Conservation (phyloP, 768 basidiomycete species). For the Chiua virens region DNA sequence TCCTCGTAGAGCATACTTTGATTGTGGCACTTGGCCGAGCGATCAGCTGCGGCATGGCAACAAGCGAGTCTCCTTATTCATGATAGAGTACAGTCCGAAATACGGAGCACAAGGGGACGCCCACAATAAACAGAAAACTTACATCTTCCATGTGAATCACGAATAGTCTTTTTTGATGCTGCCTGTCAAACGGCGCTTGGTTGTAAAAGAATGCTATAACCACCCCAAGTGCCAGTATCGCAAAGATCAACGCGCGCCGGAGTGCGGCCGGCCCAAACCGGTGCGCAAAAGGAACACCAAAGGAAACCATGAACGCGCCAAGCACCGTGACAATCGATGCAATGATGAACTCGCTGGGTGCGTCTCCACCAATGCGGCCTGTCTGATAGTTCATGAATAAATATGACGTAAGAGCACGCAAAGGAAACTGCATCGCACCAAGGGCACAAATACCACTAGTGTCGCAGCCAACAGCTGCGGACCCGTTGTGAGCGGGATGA, state of each 20-base stretch:
- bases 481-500: constrained; percentile 56
- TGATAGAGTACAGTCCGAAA: too few relatives aligned
- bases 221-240: constrained; percentile 46
- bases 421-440: constrained; percentile 48
- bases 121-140: constrained; percentile 22
- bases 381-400: constrained; percentile 46
- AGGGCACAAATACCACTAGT: constrained; percentile 86
- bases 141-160: constrained; percentile 87
- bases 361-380: constrained; percentile 78
- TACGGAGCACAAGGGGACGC: too few relatives aligned
- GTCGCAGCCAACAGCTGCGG: constrained; percentile 58
- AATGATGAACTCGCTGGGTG: constrained; percentile 87
- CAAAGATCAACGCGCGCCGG: constrained; percentile 40
- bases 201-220: constrained; percentile 61
- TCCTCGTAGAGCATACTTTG: too few relatives aligned
- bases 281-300: constrained; percentile 69
- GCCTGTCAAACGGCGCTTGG: constrained; percentile 67
- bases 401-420: background rate
- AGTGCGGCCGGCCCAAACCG: constrained; percentile 54
- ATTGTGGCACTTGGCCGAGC: too few relatives aligned
- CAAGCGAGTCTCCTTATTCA: too few relatives aligned
- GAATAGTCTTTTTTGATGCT: constrained; percentile 88
- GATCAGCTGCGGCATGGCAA: too few relatives aligned
- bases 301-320: constrained; percentile 57
- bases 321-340: constrained; percentile 69